Conservation (phyloP, 1,284 basidiomycete species). For the Phaffia rhodozyma region DNA sequence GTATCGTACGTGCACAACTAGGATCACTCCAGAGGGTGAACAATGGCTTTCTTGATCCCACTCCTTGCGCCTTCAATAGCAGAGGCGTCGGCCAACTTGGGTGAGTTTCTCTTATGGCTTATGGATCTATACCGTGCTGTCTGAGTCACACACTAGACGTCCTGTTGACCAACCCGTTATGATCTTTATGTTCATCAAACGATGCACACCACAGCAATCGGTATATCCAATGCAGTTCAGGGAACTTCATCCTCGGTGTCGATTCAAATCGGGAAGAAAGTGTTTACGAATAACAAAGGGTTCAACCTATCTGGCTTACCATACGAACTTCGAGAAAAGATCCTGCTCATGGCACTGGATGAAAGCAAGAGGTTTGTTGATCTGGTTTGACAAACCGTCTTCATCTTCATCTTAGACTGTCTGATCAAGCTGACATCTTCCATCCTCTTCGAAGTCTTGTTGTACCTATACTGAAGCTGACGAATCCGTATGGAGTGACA, state of each 20-base stretch:
- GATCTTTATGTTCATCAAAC: neutral
- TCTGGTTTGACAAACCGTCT: neutral
- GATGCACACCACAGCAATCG: constrained; percentile 20
- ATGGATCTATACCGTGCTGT: neutral
- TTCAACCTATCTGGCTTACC: constrained; percentile 24
- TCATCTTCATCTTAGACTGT: no score
- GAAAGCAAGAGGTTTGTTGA: constrained; percentile 22
- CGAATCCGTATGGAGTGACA: constrained; percentile 18
- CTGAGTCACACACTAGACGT: no score
- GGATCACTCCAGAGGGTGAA: no score
- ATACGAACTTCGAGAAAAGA: constrained; percentile 23
- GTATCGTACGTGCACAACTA: no score
- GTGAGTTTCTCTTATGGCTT: constrained; percentile 14
- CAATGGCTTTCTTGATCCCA: constrained; percentile 25
- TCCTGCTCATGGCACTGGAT: constrained; percentile 25
- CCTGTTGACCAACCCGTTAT: neutral
- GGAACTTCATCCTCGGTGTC: constrained; percentile 23
- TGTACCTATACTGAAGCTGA: constrained; percentile 20
- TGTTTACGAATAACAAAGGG: constrained; percentile 23
- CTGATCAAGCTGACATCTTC: neutral
- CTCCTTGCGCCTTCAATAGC: constrained; percentile 24
- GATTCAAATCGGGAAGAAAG: constrained; percentile 25
- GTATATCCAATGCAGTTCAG: constrained; percentile 27
- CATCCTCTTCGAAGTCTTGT: constrained; percentile 19
- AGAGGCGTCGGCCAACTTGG: constrained; percentile 26